phyloP scores from a whole-genome alignment of 2,329 filamentous ascomycete species.

The Davidsoniella virescens region DNA sequence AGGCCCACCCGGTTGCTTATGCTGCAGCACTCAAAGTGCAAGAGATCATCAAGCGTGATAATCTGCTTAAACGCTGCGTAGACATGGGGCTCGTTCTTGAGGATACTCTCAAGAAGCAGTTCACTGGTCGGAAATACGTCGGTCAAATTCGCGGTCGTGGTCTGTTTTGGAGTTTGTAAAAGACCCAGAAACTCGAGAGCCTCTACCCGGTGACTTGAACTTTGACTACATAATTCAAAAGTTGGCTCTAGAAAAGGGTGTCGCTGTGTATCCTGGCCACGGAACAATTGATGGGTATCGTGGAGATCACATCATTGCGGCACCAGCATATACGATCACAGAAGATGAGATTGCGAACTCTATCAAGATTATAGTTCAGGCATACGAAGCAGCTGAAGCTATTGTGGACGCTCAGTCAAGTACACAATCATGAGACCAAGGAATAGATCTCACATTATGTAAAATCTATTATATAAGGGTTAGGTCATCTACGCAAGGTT shows the following conservation, averaged over 20 bases:
- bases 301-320: slow-evolving; percentile 55
- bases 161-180: slow-evolving; percentile 32
- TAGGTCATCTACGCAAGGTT: no score
- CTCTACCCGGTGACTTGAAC: slow-evolving; percentile 19
- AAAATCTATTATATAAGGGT: background rate
- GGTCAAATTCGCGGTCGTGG: slow-evolving; percentile 26
- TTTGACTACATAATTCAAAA: slow-evolving; percentile 19
- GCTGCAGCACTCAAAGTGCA: slow-evolving; percentile 25
- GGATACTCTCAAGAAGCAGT: slow-evolving; percentile 16
- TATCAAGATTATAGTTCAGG: background rate
- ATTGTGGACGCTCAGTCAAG: slow-evolving; percentile 4
- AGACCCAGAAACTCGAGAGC: slow-evolving; percentile 21
- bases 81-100: slow-evolving; percentile 20
- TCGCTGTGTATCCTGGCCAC: slow-evolving; percentile 40
- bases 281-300: slow-evolving; percentile 42
- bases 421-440: slow-evolving; percentile 17
- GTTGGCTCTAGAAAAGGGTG: slow-evolving; percentile 18
- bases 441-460: background rate
- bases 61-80: slow-evolving; percentile 20
- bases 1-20: slow-evolving; percentile 24
- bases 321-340: slow-evolving; percentile 51
- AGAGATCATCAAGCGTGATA: slow-evolving; percentile 21
- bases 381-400: no score
- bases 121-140: slow-evolving; percentile 21
- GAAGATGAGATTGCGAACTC: slow-evolving; percentile 32